phyloP scores from a whole-genome alignment of 2,329 filamentous ascomycete genomes.

The Ophiostoma sp. region DNA sequence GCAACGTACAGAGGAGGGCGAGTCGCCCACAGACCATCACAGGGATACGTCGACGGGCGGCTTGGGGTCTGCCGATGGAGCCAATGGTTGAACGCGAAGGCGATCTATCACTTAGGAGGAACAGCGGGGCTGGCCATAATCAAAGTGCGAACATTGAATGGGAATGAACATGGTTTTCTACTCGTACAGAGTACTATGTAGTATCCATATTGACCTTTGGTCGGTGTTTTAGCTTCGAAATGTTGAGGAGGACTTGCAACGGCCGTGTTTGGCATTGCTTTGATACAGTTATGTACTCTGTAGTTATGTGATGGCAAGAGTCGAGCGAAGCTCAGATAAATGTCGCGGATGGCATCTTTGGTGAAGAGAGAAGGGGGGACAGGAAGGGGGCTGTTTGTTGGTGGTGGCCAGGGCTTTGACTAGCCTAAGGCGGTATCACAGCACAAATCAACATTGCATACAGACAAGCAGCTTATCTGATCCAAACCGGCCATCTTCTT shows the following conservation, averaged over 20 bases:
- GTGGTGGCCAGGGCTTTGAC: background rate
- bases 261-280: background rate
- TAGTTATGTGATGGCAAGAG: background rate
- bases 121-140: background rate
- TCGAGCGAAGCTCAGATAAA: background rate
- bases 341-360: background rate
- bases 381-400: background rate
- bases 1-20: background rate
- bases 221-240: background rate
- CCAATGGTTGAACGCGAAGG: constrained; percentile 18
- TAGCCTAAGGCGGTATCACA: background rate
- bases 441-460: background rate
- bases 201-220: too few species aligned
- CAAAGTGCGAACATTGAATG: background rate
- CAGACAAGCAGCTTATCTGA: too few species aligned
- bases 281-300: too few species aligned
- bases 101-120: constrained; percentile 16
- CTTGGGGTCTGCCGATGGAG: background rate
- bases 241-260: background rate
- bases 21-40: constrained; percentile 23
- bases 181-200: too few species aligned
- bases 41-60: constrained; percentile 9
- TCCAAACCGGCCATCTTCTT: background rate
- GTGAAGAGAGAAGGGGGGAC: background rate
- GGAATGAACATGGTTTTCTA: background rate